Percentiles rank a stretch among this genome's conserved stretches.
Evolutionary conservation across 2,329 filamentous ascomycete genomes (phyloP).

Genomic region (Claviceps cyperi): DNA sequence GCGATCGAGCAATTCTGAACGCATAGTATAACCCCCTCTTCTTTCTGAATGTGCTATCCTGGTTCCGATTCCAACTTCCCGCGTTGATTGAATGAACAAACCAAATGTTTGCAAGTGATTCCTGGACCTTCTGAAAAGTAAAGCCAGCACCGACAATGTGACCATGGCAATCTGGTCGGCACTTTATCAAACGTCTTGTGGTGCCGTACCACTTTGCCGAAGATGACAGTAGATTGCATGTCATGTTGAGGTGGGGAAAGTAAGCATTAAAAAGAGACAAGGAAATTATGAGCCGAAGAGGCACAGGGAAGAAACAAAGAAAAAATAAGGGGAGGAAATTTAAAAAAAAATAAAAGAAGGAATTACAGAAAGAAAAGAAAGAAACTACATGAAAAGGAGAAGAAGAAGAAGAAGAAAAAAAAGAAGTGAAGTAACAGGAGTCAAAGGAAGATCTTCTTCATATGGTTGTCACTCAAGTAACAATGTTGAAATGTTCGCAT

Average conservation of each 20-base stretch:
- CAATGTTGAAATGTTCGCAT: too few species aligned
- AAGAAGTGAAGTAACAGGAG: background rate
- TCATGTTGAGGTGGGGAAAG: background rate
- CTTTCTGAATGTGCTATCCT: slow-evolving; percentile 2
- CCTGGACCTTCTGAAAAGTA: background rate
- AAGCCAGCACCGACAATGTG: background rate
- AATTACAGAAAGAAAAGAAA: background rate
- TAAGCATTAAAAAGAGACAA: background rate
- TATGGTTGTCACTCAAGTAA: too few species aligned
- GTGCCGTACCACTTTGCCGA: background rate
- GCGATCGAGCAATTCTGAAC: background rate
- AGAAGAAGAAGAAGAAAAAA: background rate
- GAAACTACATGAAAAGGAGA: background rate
- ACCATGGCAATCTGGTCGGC: background rate
- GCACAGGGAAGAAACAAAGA: background rate
- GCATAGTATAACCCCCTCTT: background rate
- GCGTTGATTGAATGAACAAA: slow-evolving; percentile 3
- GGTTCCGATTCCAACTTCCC: slow-evolving; percentile 4
- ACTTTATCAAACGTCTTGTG: too few species aligned
- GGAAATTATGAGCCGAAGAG: background rate
- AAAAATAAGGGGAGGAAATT: background rate
- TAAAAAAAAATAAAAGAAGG: background rate
- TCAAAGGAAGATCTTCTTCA: too few species aligned
- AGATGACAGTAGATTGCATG: background rate
- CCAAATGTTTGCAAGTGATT: background rate